phyloP scores from a whole-genome alignment of 768 basidiomycete species.

The Cyclocybe cylindracea region DNA sequence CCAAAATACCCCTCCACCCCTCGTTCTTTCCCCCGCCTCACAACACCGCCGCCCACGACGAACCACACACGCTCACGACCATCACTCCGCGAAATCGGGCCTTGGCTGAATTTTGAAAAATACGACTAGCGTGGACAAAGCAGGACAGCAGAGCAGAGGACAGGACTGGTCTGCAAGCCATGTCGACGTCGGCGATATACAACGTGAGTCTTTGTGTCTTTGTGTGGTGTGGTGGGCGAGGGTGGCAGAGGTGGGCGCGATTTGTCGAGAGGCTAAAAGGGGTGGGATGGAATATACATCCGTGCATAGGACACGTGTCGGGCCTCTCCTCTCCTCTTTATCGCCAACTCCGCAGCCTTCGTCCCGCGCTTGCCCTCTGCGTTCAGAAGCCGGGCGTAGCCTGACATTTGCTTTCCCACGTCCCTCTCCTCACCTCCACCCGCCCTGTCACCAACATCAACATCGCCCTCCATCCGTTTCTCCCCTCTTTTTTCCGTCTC shows the following conservation, averaged over 20 bases:
- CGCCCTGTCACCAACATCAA: neutral
- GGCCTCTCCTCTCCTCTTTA: neutral
- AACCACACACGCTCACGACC: neutral
- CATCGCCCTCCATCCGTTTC: neutral
- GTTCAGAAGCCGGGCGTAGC: neutral
- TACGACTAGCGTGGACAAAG: neutral
- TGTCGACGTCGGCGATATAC: slow-evolving; percentile 20
- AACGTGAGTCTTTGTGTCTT: slow-evolving; percentile 15
- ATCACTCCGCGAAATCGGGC: neutral
- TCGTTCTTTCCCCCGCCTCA: neutral
- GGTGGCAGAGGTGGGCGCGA: too few species aligned
- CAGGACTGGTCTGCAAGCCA: neutral
- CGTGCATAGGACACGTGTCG: neutral
- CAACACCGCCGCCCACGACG: neutral
- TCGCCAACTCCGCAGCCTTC: neutral
- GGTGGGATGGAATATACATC: neutral
- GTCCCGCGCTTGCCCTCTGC: neutral
- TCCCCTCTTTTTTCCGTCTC: neutral
- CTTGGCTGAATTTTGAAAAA: neutral
- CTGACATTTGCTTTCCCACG: neutral
- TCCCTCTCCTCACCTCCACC: neutral
- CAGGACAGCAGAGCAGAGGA: slow-evolving; percentile 1
- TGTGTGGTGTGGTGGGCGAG: neutral
- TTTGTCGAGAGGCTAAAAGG: neutral
- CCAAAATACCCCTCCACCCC: too few species aligned